Base-by-base conservation (phyloP, 352 stramenopile species). In the Peronospora tabacina region DNA sequence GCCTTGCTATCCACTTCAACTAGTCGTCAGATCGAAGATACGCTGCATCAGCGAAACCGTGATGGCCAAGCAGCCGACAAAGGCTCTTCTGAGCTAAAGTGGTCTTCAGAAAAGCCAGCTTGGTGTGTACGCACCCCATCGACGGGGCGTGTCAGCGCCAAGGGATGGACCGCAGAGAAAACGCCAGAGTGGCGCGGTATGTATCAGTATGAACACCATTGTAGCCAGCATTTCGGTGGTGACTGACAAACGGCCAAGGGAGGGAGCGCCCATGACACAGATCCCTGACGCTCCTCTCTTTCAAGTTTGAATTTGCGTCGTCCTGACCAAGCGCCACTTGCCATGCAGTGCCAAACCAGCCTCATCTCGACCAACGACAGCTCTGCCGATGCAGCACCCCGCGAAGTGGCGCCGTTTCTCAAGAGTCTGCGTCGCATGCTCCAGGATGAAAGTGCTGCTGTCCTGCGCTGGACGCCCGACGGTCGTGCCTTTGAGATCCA, bases 401-500 rank as follows among this genome's bases (percentile, higher is more conserved):
- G 70, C 22, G 75, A 82, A 44, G 68, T 84, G 33, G 75, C 75
- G 41, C 75, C 75, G 37, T 86, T 86, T 44, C 61, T 86, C 13
- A 56, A 61, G 19, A 81, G 71, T 34, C 55, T 86, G 37, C 72
- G 75, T 17, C 38, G 37, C 33, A 86, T 86, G 70, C 56, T 86
- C 0, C 70, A 86, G 49, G 55, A 57, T 10, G 75, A 86, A 55
- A 82, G 48, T 29, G 56, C 73, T 24, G 46, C 52, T 19, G 70
- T 84, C 26, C 36, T 86, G 50, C 60, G 75, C 16, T 86, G 72
- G 75, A 83, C 71, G 15, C 42, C 56, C 37, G 70, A 88, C 49
- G 70, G 67, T 47, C 59, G 47, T 15, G 66, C 70, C 5, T 86
- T 88, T 39, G 68, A 86, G 46, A 87, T 88, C 50, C 63, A 80